Evolutionary conservation across 176 grass and related monocot species (phyloP), one percentile per base, ranked within the genome.

Genomic region (Echinochloa phyllopogon): DNA sequence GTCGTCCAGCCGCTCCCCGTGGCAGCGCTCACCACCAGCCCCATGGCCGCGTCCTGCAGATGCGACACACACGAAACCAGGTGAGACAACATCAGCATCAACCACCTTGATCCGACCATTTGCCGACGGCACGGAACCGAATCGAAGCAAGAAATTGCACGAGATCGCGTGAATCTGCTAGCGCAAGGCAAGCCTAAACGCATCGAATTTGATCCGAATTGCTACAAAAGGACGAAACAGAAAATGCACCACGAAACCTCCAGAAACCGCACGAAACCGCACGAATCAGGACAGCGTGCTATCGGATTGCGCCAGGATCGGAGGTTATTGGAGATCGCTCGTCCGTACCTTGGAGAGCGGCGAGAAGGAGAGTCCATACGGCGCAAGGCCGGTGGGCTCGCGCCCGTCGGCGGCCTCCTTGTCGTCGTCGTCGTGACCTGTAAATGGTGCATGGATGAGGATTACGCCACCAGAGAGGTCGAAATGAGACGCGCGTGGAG

Each of bases 1-100:
- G 96, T 98, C 29, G 96, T 98, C 96, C 96, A 98, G 33, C 96
- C 96, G n/a, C 91, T 91, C 14, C 93, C 96, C 15, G 93, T 83
- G 33, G 93, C 96, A 1, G 96, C 96, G 24, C 89, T 93, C 52
- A 94, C 13, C 56, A 94, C 96, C 68, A 98, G 82, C 3, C 93
- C 93, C 93, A 98, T 98, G 13, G 96, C 96, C 0, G 91, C 91
- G 76, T 98, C 93, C 96, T 98, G 85, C 72, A 48, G 25, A 65
- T 39, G 24, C 8, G 33, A 61, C 72, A 41, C 16, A 6, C 21
- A n/a, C n/a, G n/a, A 29, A 36, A n/a, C 6, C 49, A 76, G 4
- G 37, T 66, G 15, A 52, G 20, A 42, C 51, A 12, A 44, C 51
- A 41, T 40, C 3, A 72, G 29, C 62, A 3, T 43, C 29, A 6